Conservation (phyloP, 148 eudicot genomes). For the Rhododendron vialii region DNA sequence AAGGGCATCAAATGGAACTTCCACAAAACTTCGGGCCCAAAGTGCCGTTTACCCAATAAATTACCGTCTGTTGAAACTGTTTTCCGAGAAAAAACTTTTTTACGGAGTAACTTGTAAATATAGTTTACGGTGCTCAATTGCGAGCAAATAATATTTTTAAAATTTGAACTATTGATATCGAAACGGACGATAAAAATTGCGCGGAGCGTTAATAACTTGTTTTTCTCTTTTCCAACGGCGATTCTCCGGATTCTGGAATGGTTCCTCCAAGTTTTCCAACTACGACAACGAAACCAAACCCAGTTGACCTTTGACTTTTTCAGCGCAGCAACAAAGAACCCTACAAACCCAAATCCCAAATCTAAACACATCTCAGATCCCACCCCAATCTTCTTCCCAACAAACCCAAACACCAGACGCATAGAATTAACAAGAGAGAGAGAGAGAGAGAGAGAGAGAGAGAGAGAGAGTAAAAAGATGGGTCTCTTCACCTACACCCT, state of each 20-base stretch:
- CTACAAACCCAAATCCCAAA: not conserved
- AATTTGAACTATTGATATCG: too few species aligned
- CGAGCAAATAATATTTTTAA: too few species aligned
- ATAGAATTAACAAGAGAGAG: not conserved
- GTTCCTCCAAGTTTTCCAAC: not conserved
- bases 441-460: not conserved
- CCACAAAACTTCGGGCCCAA: not conserved
- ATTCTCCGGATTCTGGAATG: not conserved
- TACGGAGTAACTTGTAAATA: too few species aligned
- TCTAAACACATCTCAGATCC: not conserved
- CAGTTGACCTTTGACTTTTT: not conserved
- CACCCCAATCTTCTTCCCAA: not conserved
- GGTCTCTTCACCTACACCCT: slow-evolving; percentile 56
- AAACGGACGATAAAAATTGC: too few species aligned
- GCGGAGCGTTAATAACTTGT: not conserved
- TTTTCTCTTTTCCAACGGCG: not conserved
- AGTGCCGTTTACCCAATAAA: not conserved
- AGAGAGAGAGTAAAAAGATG: slow-evolving; percentile 26
- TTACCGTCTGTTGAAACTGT: not conserved
- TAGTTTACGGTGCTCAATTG: too few species aligned
- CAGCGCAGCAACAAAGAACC: not conserved
- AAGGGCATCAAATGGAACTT: not conserved
- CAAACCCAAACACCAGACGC: not conserved
- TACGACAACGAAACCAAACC: not conserved
- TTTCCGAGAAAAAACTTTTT: too few species aligned